Base-by-base conservation (phyloP, 2,329 filamentous ascomycete genomes). In the Paraphaeosphaeria sporulosa region DNA sequence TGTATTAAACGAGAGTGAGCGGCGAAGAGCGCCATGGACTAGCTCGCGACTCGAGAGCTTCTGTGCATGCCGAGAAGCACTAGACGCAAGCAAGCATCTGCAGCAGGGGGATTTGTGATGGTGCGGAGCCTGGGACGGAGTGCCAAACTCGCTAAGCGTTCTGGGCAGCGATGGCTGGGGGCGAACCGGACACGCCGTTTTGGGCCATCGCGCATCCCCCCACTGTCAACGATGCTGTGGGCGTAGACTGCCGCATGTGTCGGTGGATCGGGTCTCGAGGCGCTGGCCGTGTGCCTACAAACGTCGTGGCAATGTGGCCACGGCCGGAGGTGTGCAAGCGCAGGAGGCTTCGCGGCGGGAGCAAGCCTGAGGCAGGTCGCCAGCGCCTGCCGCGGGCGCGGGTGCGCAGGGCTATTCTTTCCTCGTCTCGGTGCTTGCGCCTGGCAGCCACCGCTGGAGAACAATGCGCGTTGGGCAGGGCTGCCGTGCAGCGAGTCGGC, bases 1-100 rank as follows among this genome's bases (percentile, higher is more conserved):
- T 57, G 65, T 76, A 75, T 72, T 77, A 76, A 77, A 75, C 73
- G 65, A 61, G 60, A 57, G 21, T 38, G 62, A 62, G 67, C 38
- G 65, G 64, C 63, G 55, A 64, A 56, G 67, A 64, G 30, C 10
- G 36, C 51, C 17, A 40, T 32, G 38, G 36, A 49, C 63, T 63
- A 64, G 51, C 21, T 5, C 23, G 27, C 55, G 56, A 59, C 60
- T 63, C 60, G 55, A 62, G 58, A 53, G 60, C 52, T 49, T 57
- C 54, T 49, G 51, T 52, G 59, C 62, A 51, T 32, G 50, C 49
- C 48, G 30, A 61, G 46, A 52, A 30, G 57, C 42, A 34, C 50
- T 40, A 43, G 55, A 47, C 27, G 55, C 25, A 38, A 15, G 17
- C n/a, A 46, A 53, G 56, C 43, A 50, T 34, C 36, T 17, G 5